A percentile compares a stretch with the other conserved stretches of the same genome.
Evolutionary conservation across 2,329 filamentous ascomycete genomes (phyloP).

Genomic region (Xylaria sp.): DNA sequence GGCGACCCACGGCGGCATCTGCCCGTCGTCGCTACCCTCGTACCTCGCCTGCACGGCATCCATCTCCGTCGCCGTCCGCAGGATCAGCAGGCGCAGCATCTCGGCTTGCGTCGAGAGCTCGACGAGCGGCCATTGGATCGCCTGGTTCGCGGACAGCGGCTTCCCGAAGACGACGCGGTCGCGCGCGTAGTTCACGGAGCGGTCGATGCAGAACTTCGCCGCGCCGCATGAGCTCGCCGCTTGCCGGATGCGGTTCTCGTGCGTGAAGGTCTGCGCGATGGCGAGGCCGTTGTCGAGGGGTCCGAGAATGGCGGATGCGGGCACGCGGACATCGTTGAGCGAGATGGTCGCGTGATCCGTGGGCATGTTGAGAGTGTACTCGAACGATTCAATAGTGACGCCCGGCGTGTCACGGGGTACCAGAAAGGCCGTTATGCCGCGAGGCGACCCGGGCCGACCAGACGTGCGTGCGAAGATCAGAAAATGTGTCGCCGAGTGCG

Average conservation of each 20-base stretch:
- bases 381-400: constrained; percentile 65
- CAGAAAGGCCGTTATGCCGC: constrained; percentile 71
- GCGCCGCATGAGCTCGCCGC: constrained; percentile 69
- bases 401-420: constrained; percentile 65
- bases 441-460: constrained; percentile 62
- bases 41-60: constrained; percentile 59
- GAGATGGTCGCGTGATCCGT: constrained; percentile 72
- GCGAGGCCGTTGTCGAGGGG: constrained; percentile 64
- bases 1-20: constrained; percentile 56
- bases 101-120: constrained; percentile 70
- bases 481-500: constrained; percentile 70
- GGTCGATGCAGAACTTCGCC: constrained; percentile 68
- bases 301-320: constrained; percentile 63
- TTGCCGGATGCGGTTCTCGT: constrained; percentile 74
- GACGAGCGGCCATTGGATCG: constrained; percentile 72
- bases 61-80: constrained; percentile 71
- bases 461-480: constrained; percentile 70
- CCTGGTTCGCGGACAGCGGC: constrained; percentile 68
- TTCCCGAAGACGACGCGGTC: constrained; percentile 65
- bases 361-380: constrained; percentile 75
- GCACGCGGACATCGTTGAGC: constrained; percentile 67
- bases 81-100: constrained; percentile 70
- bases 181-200: constrained; percentile 67
- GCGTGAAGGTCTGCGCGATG: constrained; percentile 73
- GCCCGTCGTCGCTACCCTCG: constrained; percentile 42